Evolutionary conservation across 2,329 filamentous ascomycete genomes (phyloP), one percentile per base, ranked within the genome.

Genomic region (Fusarium illudens): DNA sequence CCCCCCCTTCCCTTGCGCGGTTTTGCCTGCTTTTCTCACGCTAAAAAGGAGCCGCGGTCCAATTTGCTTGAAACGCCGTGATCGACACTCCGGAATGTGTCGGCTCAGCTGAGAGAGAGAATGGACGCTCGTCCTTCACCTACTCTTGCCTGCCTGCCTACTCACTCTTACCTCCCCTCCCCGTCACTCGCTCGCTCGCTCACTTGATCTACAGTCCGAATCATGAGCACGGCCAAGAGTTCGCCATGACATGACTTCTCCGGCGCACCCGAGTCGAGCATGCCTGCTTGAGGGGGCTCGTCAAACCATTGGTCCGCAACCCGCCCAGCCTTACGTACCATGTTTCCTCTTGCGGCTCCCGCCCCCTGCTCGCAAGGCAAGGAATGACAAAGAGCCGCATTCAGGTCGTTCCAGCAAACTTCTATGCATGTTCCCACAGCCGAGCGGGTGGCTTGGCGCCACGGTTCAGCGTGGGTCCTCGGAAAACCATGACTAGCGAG

Each of bases 391-490:
- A 67, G 66, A 69, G 66, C 66, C 66, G 63, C 66, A 69, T 61
- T 67, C 63, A 63, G 52, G 63, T 56, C 33, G 51, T 69, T 64
- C 52, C 19, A 58, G 66, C 66, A 67, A 70, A 67, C 34, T 70
- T 70, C 64, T 63, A 58, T 64, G 65, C 62, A 59, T 42, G 57
- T 27, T 52, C 27, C 62, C 60, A 61, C 55, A 30, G 30, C 30
- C 55, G 60, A 58, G 60, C 67, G 60, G 61, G 64, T 65, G 68
- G 67, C 67, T 63, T 62, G 60, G 64, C 64, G 30, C 36, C 48
- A 22, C 17, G 22, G 19, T 7, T 11, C 25, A 27, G 33, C 19
- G 15, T 46, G 39, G 39, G 15, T 8, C 39, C 13, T 5, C 19
- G 34, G 55, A 60, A 62, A 39, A 37, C 27, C 29, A 22, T 33